Evolutionary conservation across 805 yeast species (phyloP), one percentile per base, ranked within the genome.

Genomic region (Saccharomyces jurei): DNA sequence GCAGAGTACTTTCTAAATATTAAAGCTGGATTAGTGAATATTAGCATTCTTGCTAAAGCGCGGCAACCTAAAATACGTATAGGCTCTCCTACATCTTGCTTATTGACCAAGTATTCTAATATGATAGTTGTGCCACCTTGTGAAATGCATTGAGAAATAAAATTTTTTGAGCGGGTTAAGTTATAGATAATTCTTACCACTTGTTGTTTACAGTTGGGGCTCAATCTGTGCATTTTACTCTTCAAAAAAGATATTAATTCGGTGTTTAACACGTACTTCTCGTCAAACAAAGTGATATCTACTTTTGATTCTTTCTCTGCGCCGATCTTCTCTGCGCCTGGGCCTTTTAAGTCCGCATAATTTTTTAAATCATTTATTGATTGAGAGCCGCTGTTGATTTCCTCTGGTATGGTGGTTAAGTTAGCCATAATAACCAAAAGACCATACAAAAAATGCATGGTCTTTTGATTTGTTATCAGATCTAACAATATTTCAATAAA

Each of bases 41-140:
- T 71, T 26, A 80, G 60, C 26, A 80, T 65, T 28, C 67, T 71
- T 0, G 82, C 72, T 26, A 81, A 62, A 0, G 81, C 63, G 50
- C 80, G 70, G 10, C 74, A 63, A 0, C 80, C 82, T 8, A 59
- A 50, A 1, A 73, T 52, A 22, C 65, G 58, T 13, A 71, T 73
- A 6, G 60, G 52, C 44, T 60, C 56, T 2, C 56, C 61, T 6
- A 56, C 46, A 5, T 55, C 56, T 44, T 55, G 50, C 46, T 56
- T 57, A 22, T 60, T 57, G 13, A 56, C 58, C 44, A 79, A 63
- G 51, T 66, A 77, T 48, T 73, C 72, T 17, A 81, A 46, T 0
- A 77, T 49, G 0, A 76, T 56, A 17, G 72, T 70, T 4, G 77
- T 62, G 0, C 76, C 76, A 2, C 84, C 85, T 62, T 81, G 83